phyloP scores from a whole-genome alignment of 257 asterid species.

The Rauvolfia tetraphylla region DNA sequence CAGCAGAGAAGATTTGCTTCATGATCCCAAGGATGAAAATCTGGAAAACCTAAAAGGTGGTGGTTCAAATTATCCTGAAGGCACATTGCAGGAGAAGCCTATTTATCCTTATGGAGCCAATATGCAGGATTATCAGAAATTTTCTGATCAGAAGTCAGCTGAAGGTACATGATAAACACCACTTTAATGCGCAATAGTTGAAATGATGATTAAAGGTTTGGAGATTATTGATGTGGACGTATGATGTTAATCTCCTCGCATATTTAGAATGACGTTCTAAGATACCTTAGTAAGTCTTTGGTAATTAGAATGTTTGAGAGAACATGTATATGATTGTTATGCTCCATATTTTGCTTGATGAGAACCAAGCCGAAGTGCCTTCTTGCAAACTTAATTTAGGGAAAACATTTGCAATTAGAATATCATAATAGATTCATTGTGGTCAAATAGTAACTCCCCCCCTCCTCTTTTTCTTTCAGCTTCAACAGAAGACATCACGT shows the following conservation, averaged over 20 bases:
- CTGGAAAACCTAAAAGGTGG: conserved; percentile 37
- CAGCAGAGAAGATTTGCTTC: conserved; percentile 60
- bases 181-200: background rate
- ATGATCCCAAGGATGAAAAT: conserved; percentile 53
- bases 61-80: conserved; percentile 33
- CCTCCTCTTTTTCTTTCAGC: conserved; percentile 24
- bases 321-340: background rate
- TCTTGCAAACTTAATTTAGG: background rate
- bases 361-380: too few relatives aligned
- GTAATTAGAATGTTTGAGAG: background rate
- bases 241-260: background rate
- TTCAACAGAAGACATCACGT: conserved; percentile 36
- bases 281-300: background rate
- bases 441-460: background rate
- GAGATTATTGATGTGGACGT: too few relatives aligned
- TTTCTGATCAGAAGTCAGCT: conserved; percentile 38
- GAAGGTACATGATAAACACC: conserved; percentile 34
- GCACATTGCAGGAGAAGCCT: conserved; percentile 33
- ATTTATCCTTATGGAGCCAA: conserved; percentile 26
- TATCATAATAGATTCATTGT: background rate
- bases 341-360: background rate
- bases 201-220: background rate
- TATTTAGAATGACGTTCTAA: background rate
- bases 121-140: conserved; percentile 31
- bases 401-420: background rate